Evolutionary conservation across 176 grass and related monocot genomes (phyloP).

Genomic region (Triticum urartu): DNA sequence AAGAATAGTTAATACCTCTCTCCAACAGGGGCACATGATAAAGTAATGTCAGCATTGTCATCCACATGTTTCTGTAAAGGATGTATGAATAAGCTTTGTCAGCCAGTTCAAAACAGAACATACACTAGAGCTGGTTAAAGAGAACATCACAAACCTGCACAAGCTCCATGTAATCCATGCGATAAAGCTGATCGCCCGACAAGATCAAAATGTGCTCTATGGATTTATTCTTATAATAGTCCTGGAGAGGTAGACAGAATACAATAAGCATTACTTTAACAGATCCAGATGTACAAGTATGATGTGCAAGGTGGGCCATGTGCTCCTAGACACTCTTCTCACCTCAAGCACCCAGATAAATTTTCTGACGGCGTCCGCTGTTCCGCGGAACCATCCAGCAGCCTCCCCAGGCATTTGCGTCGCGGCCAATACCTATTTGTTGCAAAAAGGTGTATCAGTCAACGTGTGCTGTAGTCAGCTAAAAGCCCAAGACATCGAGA

Average conservation of each 20-base stretch:
- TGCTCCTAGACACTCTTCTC: conserved; percentile 22
- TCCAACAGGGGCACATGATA: conserved; percentile 57
- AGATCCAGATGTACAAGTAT: not conserved
- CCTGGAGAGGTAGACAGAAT: conserved; percentile 29
- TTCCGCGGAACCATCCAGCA: conserved; percentile 67
- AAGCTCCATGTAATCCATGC: conserved; percentile 80
- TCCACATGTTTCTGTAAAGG: conserved; percentile 67
- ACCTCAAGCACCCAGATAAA: conserved; percentile 79
- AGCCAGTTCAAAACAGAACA: conserved; percentile 19
- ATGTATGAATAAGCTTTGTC: not conserved
- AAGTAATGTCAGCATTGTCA: conserved; percentile 63
- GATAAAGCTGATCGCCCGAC: conserved; percentile 76
- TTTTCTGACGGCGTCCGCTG: conserved; percentile 68
- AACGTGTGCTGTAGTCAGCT: not conserved
- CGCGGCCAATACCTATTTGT: conserved; percentile 69
- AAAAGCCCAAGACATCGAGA: not conserved
- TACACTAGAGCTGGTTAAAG: not conserved
- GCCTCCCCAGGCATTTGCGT: conserved; percentile 67
- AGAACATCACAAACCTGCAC: conserved; percentile 43
- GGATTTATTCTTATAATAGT: conserved; percentile 56
- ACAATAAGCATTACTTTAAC: not conserved
- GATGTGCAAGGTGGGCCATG: not conserved
- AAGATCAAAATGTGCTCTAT: conserved; percentile 73
- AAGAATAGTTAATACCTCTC: conserved; percentile 45
- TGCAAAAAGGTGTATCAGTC: conserved; percentile 7